Conservation (phyloP, 371 early-diverging fungal species). For the Blakeslea trispora region DNA sequence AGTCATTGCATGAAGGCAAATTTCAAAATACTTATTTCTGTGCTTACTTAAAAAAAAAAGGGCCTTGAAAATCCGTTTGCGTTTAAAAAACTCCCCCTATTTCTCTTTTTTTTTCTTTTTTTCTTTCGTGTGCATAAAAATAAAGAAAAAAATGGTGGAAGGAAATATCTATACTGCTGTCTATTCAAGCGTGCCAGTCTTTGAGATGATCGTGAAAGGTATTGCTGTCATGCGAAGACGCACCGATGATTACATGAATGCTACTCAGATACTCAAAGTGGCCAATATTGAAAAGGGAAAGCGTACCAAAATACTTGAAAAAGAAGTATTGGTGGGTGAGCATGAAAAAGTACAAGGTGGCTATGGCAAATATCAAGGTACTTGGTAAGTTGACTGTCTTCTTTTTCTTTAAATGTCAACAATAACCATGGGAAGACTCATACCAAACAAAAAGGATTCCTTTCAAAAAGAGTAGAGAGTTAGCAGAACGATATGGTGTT, state of each 20-base stretch:
- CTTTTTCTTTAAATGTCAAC: no score
- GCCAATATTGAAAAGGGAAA: slow-evolving; percentile 92
- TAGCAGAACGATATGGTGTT: slow-evolving; percentile 75
- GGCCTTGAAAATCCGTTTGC: no score
- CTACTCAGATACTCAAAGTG: slow-evolving; percentile 97
- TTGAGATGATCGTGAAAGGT: slow-evolving; percentile 80
- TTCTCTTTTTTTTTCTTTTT: slow-evolving; percentile 6
- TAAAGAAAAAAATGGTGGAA: slow-evolving; percentile 23
- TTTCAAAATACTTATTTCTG: no score
- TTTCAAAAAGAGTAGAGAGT: slow-evolving; percentile 67
- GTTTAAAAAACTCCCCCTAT: no score
- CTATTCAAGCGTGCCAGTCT: slow-evolving; percentile 86
- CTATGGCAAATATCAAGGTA: slow-evolving; percentile 97
- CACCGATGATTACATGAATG: slow-evolving; percentile 90
- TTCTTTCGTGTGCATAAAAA: no score
- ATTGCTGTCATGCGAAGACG: slow-evolving; percentile 91
- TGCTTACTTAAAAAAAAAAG: no score
- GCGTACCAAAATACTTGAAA: slow-evolving; percentile 92
- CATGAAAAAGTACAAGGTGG: slow-evolving; percentile 98
- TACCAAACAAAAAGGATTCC: slow-evolving; percentile 73
- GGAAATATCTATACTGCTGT: slow-evolving; percentile 65
- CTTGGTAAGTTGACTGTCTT: slow-evolving; percentile 76
- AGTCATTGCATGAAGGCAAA: no score
- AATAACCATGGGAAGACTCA: no score
- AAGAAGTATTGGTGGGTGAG: slow-evolving; percentile 78